These are phyloP conservation scores for Gloeopeniophorella convolvens DNA, from an alignment of 768 basidiomycete species.

Conservation along the genomic window DNA sequence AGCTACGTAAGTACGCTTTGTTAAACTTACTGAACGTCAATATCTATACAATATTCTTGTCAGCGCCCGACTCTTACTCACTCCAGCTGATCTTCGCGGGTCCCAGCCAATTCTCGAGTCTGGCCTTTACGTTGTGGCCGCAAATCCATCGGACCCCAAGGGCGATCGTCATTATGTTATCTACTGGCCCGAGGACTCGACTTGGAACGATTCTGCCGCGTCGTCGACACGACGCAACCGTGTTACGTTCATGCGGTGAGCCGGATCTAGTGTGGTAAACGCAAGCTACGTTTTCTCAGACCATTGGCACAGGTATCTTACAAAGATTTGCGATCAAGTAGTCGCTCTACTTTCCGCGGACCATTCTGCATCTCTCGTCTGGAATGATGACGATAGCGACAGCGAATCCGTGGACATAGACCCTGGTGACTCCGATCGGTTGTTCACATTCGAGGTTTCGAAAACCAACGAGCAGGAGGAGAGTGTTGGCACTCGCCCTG, in stretches of 20 bases:
- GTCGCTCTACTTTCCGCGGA: conserved; percentile 44
- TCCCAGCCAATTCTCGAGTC: conserved; percentile 34
- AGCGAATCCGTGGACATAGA: conserved; percentile 30
- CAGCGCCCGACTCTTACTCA: conserved; percentile 22
- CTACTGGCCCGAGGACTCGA: conserved; percentile 56
- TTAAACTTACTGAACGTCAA: neutral
- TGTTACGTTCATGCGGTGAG: conserved; percentile 56
- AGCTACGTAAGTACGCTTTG: conserved; percentile 31
- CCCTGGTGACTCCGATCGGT: conserved; percentile 38
- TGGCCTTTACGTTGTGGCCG: conserved; percentile 41
- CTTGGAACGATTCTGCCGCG: conserved; percentile 47
- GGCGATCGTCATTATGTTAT: conserved; percentile 38
- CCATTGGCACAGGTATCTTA: neutral
- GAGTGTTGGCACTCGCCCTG: conserved; percentile 36
- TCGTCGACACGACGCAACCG: conserved; percentile 45
- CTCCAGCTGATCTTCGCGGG: conserved; percentile 10
- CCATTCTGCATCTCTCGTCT: conserved; percentile 40
- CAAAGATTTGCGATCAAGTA: conserved; percentile 44
- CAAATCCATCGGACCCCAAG: neutral
- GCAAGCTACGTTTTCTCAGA: neutral
- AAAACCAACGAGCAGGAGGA: conserved; percentile 54
- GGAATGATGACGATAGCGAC: conserved; percentile 30
- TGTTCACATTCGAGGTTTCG: conserved; percentile 48
- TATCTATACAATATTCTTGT: neutral
- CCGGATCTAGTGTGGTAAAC: neutral